phyloP scores from a whole-genome alignment of 352 stramenopile genomes.

The Globisporangium paddicum region DNA sequence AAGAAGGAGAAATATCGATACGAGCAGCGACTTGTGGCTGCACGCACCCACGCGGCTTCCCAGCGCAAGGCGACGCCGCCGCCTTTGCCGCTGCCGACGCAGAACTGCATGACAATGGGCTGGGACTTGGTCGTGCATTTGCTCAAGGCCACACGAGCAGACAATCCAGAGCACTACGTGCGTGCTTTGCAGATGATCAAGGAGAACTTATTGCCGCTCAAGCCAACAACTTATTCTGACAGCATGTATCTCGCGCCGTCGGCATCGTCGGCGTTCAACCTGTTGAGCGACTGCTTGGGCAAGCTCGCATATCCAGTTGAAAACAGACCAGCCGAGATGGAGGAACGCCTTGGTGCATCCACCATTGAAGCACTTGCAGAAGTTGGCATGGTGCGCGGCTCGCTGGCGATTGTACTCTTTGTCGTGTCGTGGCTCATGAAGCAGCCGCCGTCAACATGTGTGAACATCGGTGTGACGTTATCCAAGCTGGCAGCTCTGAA shows the following conservation, averaged over 20 bases:
- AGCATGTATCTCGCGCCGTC: conserved; percentile 82
- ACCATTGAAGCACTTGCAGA: conserved; percentile 78
- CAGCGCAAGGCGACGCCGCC: conserved; percentile 66
- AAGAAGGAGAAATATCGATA: conserved; percentile 83
- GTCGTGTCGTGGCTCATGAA: conserved; percentile 72
- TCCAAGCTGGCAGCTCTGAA: conserved; percentile 72
- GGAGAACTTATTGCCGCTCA: conserved; percentile 55
- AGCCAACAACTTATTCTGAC: conserved; percentile 76
- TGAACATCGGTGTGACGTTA: conserved; percentile 55
- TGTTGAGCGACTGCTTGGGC: conserved; percentile 64
- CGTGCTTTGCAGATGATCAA: conserved; percentile 73
- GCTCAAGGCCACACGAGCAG: conserved; percentile 55
- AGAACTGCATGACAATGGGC: conserved; percentile 81
- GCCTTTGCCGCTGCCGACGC: conserved; percentile 70
- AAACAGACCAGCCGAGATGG: conserved; percentile 13
- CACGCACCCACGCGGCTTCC: conserved; percentile 49
- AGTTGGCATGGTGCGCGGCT: conserved; percentile 66
- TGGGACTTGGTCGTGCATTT: conserved; percentile 78
- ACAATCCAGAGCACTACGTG: conserved; percentile 67
- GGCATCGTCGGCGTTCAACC: conserved; percentile 64
- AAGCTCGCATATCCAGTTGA: conserved; percentile 28
- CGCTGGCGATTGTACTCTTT: conserved; percentile 61
- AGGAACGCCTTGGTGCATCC: conserved; percentile 29
- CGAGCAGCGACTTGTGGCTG: conserved; percentile 58
- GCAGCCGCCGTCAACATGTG: conserved; percentile 28